Base-by-base conservation (phyloP, 768 basidiomycete species). In the Calvatia gigantea region DNA sequence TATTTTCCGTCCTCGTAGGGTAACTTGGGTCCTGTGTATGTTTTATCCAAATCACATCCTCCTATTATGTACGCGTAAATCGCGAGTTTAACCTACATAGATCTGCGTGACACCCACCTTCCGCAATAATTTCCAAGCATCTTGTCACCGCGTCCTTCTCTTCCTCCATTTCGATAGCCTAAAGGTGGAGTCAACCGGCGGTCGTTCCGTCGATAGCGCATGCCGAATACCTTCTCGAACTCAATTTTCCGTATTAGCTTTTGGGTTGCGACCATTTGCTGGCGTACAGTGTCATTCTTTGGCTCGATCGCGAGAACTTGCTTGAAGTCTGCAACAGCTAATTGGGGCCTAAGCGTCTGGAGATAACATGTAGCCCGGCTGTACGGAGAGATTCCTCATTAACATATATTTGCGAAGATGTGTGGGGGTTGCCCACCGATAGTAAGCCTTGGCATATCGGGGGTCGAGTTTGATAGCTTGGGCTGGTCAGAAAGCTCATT, bases 91-190 rank as follows among this genome's bases (percentile, higher is more conserved):
- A 43, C 19, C 31, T 39, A 6, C 35, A 9, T 39, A 51, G 45
- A 29, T 1, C 45, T 5, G 15, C 15, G 21, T 14, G 37, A 44
- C 38, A 58, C 76, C 52, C 39, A 89, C 89, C 88, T 76, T 93
- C 83, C 1, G 77, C 73, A 54, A 96, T 89, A 43, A 95, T 91
- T 64, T 89, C 86, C 15, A 75, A 65, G 67, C 92, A 94, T 61
- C 89, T 79, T 15, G 84, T 78, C 1, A 87, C 85, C 0, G 93
- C 78, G 48, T 79, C 81, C 66, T 92, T 87, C 66, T 94, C 93
- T 53, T 92, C 95, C 67, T 94, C 94, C 54, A 89, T 75, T 64
- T 94, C 91, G 58, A 99, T 99, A 15, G 94, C 94, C 90, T 91
- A 60, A 15, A 55, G 27, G 19, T 19, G 51, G 11, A 17, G 25